Conservation (phyloP, 139 green algal species). For the Volvox reticuliferus region DNA sequence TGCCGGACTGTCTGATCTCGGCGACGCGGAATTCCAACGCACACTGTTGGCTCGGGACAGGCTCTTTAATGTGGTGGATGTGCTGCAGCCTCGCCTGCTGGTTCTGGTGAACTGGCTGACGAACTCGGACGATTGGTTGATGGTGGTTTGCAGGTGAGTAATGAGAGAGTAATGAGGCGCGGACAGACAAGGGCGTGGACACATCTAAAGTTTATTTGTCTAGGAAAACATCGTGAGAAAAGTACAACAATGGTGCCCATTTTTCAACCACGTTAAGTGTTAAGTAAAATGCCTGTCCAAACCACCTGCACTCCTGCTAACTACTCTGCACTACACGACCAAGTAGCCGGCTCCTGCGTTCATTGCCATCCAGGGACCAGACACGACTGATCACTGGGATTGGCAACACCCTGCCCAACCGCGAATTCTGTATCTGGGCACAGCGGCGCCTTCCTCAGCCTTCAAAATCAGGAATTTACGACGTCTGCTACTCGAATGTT, state of each 20-base stretch:
- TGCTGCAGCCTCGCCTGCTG: constrained; percentile 28
- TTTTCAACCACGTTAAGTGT: no score
- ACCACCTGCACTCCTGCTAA: neutral
- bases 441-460: neutral
- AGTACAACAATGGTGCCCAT: no score
- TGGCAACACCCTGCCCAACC: neutral
- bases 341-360: neutral
- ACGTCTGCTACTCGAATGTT: constrained; percentile 30
- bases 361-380: constrained; percentile 4
- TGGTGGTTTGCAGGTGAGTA: constrained; percentile 12
- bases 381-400: neutral
- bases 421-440: neutral
- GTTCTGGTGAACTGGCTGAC: constrained; percentile 9
- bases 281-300: no score
- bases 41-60: constrained; percentile 27
- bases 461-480: neutral
- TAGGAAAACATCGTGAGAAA: no score
- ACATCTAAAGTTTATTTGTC: no score
- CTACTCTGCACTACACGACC: neutral
- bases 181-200: neutral
- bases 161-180: neutral
- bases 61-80: neutral
- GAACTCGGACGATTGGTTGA: neutral
- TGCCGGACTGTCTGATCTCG: neutral
- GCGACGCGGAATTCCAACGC: constrained; percentile 16